phyloP scores from a whole-genome alignment of 495 filamentous ascomycete species.

The Viridothelium virens region DNA sequence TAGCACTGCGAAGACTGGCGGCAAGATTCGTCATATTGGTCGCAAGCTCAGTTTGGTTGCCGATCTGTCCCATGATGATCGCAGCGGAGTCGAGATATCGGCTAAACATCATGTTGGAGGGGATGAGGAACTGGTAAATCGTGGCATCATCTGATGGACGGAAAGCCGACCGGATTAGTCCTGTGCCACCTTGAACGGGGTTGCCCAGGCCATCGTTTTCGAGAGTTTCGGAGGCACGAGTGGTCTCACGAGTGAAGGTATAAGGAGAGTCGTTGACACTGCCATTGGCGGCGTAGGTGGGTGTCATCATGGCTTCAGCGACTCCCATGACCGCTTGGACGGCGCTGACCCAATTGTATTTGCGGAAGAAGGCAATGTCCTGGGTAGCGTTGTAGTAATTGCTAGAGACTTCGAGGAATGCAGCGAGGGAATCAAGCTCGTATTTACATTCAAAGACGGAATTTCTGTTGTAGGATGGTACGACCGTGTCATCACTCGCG shows the following conservation, averaged over 20 bases:
- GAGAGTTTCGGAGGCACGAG: constrained; percentile 51
- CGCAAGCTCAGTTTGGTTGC: constrained; percentile 39
- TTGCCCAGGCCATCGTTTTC: constrained; percentile 52
- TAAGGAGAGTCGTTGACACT: constrained; percentile 46
- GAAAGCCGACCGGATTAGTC: constrained; percentile 56
- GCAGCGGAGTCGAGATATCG: constrained; percentile 48
- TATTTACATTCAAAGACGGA: constrained; percentile 60
- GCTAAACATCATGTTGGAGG: constrained; percentile 63
- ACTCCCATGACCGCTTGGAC: constrained; percentile 49
- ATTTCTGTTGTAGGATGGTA: constrained; percentile 43
- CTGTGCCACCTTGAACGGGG: constrained; percentile 49
- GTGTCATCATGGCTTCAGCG: constrained; percentile 50
- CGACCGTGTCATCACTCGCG: constrained; percentile 41
- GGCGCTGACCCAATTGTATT: constrained; percentile 52
- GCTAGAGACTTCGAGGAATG: constrained; percentile 54
- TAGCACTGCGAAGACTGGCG: constrained; percentile 41
- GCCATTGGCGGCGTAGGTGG: constrained; percentile 51
- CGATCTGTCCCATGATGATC: constrained; percentile 46
- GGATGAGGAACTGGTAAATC: constrained; percentile 53
- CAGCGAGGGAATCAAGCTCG: constrained; percentile 60
- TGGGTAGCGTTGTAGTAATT: constrained; percentile 51
- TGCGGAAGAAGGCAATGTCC: constrained; percentile 51
- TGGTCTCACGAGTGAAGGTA: constrained; percentile 52
- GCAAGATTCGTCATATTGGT: constrained; percentile 46
- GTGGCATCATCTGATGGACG: constrained; percentile 57